phyloP scores from a whole-genome alignment of 140 eudicot species.

The Senecio squalidus region DNA sequence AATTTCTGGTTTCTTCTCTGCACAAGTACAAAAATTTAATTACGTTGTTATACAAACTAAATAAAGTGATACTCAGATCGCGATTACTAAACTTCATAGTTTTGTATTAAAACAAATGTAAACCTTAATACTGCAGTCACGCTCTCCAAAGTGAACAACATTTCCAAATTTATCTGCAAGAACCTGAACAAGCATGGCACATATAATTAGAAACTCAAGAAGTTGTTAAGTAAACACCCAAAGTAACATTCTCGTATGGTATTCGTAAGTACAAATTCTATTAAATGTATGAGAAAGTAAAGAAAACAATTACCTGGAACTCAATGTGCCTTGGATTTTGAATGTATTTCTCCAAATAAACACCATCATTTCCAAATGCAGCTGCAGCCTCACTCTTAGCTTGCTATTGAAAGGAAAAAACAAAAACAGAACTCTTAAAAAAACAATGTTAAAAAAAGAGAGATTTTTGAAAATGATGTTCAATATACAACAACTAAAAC shows the following conservation, averaged over 20 bases:
- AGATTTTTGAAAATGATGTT: conserved; percentile 3
- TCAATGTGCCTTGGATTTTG: conserved; percentile 97
- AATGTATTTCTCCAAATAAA: conserved; percentile 85
- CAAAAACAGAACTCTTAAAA: conserved; percentile 5
- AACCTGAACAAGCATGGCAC: conserved; percentile 45
- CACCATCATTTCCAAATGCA: conserved; percentile 99
- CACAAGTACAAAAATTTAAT: conserved; percentile 14
- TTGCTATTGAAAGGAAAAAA: conserved; percentile 38
- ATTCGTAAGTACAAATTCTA: not conserved
- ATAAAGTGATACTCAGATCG: not conserved
- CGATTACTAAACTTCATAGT: not conserved
- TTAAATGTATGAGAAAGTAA: not conserved
- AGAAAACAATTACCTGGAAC: conserved; percentile 66
- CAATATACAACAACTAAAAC: too few relatives aligned
- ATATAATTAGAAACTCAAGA: conserved; percentile 21
- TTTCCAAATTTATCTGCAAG: conserved; percentile 96
- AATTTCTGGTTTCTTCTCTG: conserved; percentile 99
- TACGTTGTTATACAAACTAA: not conserved
- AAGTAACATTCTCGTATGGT: conserved; percentile 10
- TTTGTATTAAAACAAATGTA: not conserved
- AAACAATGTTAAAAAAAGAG: conserved; percentile 6
- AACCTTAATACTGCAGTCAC: conserved; percentile 99
- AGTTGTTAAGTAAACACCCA: conserved; percentile 8
- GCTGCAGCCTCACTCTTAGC: conserved; percentile 99
- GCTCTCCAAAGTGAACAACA: conserved; percentile 98